phyloP scores from a whole-genome alignment of 129 eudicot genomes.

The Helianthus tuberosus region DNA sequence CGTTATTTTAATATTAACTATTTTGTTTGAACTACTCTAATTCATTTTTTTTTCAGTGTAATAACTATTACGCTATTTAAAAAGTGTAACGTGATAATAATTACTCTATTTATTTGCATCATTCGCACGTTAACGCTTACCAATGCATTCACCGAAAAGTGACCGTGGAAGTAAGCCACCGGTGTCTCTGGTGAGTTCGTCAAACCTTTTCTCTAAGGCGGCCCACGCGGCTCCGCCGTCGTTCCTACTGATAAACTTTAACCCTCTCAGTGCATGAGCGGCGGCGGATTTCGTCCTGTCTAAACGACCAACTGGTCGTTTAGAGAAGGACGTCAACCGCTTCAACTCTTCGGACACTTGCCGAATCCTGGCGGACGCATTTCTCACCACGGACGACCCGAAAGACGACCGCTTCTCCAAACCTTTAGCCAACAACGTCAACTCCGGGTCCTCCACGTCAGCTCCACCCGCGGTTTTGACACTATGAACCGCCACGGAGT shows the following conservation, averaged over 20 bases:
- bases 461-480: conserved; percentile 66
- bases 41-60: too few species aligned
- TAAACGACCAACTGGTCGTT: conserved; percentile 30
- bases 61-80: too few species aligned
- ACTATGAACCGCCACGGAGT: conserved; percentile 82
- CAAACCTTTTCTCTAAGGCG: conserved; percentile 60
- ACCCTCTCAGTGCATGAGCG: conserved; percentile 53
- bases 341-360: conserved; percentile 67
- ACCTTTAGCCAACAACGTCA: conserved; percentile 52
- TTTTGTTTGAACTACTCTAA: too few species aligned
- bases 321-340: conserved; percentile 53
- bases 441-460: conserved; percentile 65
- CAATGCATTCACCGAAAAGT: conserved; percentile 74
- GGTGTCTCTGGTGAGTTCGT: conserved; percentile 39
- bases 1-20: too few species aligned
- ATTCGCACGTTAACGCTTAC: conserved; percentile 26
- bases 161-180: conserved; percentile 64
- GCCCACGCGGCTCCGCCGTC: conserved; percentile 66
- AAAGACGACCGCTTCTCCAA: conserved; percentile 64
- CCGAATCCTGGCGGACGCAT: conserved; percentile 53
- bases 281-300: conserved; percentile 67
- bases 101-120: too few species aligned
- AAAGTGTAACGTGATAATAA: too few species aligned
- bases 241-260: conserved; percentile 61
- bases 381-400: conserved; percentile 50